Conservation (phyloP, 768 basidiomycete species). For the Suillus fuscotomentosus region DNA sequence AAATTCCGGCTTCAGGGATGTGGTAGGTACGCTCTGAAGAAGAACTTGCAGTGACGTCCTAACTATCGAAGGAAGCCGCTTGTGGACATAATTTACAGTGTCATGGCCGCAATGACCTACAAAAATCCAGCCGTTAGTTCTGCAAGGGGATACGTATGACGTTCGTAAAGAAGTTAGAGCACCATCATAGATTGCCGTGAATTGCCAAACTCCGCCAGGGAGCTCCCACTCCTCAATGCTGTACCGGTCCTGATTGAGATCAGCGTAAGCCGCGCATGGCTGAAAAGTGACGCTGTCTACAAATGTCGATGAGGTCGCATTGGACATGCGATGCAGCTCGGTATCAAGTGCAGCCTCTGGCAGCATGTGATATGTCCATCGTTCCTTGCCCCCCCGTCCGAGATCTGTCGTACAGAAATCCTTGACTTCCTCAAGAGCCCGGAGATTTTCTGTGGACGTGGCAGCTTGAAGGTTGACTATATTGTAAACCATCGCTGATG, state of each 20-base stretch:
- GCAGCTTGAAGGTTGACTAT: conserved; percentile 45
- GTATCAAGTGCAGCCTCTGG: conserved; percentile 37
- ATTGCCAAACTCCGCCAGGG: conserved; percentile 40
- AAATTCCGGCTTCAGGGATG: conserved; percentile 26
- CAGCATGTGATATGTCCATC: conserved; percentile 54
- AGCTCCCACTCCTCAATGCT: conserved; percentile 41
- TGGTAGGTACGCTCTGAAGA: conserved; percentile 23
- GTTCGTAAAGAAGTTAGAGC: conserved; percentile 5
- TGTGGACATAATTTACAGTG: conserved; percentile 44
- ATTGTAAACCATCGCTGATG: conserved; percentile 25
- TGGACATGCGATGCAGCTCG: conserved; percentile 39
- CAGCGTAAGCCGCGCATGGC: conserved; percentile 36
- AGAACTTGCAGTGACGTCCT: conserved; percentile 36
- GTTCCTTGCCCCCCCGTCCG: conserved; percentile 47
- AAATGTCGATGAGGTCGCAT: conserved; percentile 30
- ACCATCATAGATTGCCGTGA: conserved; percentile 49
- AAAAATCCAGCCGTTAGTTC: conserved; percentile 12
- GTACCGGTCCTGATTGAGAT: conserved; percentile 42
- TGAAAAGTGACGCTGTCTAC: conserved; percentile 45
- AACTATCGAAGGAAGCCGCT: conserved; percentile 40
- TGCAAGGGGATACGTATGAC: background rate
- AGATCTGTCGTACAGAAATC: conserved; percentile 53
- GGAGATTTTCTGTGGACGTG: conserved; percentile 44
- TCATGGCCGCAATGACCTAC: conserved; percentile 49
- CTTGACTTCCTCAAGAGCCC: conserved; percentile 52